Conservation (phyloP, 306 rosid species). For the Coriaria nepalensis region DNA sequence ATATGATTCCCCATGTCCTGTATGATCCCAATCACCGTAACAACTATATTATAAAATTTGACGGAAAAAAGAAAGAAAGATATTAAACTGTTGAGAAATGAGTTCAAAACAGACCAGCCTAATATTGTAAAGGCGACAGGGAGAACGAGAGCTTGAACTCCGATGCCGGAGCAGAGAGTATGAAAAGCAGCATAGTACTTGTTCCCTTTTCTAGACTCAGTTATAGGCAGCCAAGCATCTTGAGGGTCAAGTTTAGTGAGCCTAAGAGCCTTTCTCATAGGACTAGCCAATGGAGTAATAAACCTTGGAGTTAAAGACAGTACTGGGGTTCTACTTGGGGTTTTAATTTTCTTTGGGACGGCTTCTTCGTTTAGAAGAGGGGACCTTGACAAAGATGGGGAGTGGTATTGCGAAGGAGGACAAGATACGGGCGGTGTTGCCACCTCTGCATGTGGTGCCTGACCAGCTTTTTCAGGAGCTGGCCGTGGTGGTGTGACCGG, state of each 20-base stretch:
- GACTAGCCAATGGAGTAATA: conserved; percentile 14
- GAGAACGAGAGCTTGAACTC: conserved; percentile 43
- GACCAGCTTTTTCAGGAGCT: neutral
- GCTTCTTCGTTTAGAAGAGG: conserved; percentile 9
- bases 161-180: conserved; percentile 40
- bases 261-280: conserved; percentile 8
- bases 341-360: neutral
- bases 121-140: conserved; percentile 49
- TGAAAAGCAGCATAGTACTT: conserved; percentile 43
- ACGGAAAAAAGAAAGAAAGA: neutral
- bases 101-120: conserved; percentile 24
- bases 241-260: conserved; percentile 10
- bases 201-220: conserved; percentile 46
- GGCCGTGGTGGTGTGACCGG: neutral
- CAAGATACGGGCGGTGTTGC: conserved; percentile 3
- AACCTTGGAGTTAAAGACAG: conserved; percentile 6
- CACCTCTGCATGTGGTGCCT: too few species aligned
- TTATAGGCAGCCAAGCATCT: conserved; percentile 54
- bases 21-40: neutral
- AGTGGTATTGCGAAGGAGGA: conserved; percentile 14
- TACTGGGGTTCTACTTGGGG: conserved; percentile 6
- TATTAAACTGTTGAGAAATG: neutral
- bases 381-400: conserved; percentile 14
- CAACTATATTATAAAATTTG: too few species aligned
- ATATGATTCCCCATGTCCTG: conserved; percentile 39